Conservation (phyloP, 2,329 filamentous ascomycete genomes). For the Colletotrichum horii region DNA sequence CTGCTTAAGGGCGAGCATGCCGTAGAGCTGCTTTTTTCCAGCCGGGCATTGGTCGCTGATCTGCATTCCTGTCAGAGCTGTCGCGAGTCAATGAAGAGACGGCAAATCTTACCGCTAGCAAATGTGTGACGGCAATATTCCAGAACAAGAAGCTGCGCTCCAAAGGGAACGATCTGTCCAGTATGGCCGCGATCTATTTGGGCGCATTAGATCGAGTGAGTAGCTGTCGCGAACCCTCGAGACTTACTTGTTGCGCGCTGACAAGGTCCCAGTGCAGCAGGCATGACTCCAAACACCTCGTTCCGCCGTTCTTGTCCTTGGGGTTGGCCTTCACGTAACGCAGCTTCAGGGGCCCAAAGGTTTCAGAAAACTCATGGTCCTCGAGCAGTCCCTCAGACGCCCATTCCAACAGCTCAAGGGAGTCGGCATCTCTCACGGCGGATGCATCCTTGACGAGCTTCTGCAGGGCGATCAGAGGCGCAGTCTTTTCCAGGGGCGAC, state of each 20-base stretch:
- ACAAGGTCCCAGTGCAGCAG: slow-evolving; percentile 59
- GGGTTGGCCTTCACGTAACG: slow-evolving; percentile 59
- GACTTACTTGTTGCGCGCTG: slow-evolving; percentile 59
- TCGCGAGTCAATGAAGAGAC: no score
- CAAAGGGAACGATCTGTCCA: slow-evolving; percentile 56
- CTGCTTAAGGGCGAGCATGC: slow-evolving; percentile 55
- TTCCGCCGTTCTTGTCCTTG: slow-evolving; percentile 45
- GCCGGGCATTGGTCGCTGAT: slow-evolving; percentile 50
- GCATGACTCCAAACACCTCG: slow-evolving; percentile 57
- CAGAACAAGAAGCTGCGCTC: slow-evolving; percentile 58
- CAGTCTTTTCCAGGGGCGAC: slow-evolving; percentile 49
- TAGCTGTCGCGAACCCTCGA: neutral
- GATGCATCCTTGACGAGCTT: slow-evolving; percentile 51
- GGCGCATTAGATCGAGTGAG: neutral
- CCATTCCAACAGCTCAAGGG: slow-evolving; percentile 61
- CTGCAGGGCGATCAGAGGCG: slow-evolving; percentile 48
- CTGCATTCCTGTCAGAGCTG: slow-evolving; percentile 30
- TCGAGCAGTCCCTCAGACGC: slow-evolving; percentile 44
- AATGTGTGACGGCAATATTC: slow-evolving; percentile 58
- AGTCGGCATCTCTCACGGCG: slow-evolving; percentile 53
- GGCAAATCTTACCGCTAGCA: slow-evolving; percentile 52
- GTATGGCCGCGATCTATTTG: slow-evolving; percentile 55
- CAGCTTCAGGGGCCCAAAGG: slow-evolving; percentile 54
- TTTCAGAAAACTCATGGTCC: slow-evolving; percentile 48
- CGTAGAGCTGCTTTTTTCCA: slow-evolving; percentile 57